Base-by-base conservation (phyloP, 2,329 filamentous ascomycete species). In the Calonectria pseudoturangicola region DNA sequence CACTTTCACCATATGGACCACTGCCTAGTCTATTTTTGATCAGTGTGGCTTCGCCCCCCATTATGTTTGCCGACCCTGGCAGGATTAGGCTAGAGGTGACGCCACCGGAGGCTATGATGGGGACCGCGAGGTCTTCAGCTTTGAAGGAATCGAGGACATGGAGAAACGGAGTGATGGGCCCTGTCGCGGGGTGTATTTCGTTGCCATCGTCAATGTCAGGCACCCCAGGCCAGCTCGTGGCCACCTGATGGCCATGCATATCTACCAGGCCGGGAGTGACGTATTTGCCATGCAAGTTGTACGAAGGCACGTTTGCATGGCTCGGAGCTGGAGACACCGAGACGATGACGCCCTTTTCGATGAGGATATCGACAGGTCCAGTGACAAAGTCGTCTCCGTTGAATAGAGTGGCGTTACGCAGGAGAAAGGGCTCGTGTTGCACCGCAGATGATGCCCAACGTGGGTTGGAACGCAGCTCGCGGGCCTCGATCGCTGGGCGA, bases 231-330 rank as follows among this genome's bases (percentile, higher is more conserved):
- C 84, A 86, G 21, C 78, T 43, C 10, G 72, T 69, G 2, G 82
- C 58, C 27, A 84, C 77, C 72, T 86, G 84, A 75, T 87, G 86
- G 2, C 85, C 86, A 76, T 88, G 86, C 82, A 87, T 84, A 73
- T 87, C 86, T 2, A 88, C 82, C 5, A 88, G 75, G 1, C 86
- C 86, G 0, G 86, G 86, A 0, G 85, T 87, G 18, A 66, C 51
- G 12, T 56, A 56, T 25, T 56, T 56, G 2, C 51, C 51, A 21
- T 56, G 51, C 51, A 56, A 25, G n/a, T 56, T 56, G 30, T 56
- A 56, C 0, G 51, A 56, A 2, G 51, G 51, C 18, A 56, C 51
- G 10, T 56, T 30, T 18, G 18, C 30, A 36, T 8, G n/a, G 5
- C 27, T 39, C 6, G 51, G 21, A 15, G 30, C 16, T 25, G 51